Evolutionary conservation across 768 basidiomycete species (phyloP), one percentile per base, ranked within the genome.

Genomic region (Tephrocybe sp.): DNA sequence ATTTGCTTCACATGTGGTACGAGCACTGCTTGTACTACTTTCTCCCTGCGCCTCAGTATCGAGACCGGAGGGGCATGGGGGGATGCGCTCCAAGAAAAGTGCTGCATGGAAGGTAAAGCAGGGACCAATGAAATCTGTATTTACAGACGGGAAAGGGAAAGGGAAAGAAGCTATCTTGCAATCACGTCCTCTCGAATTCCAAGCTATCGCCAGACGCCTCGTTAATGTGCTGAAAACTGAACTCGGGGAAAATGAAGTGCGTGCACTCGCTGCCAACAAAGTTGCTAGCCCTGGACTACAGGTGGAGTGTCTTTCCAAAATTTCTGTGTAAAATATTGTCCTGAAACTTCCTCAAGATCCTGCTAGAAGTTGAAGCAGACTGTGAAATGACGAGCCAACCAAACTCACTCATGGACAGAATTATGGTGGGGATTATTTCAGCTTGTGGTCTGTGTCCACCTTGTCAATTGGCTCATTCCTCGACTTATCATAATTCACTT

Each of bases 1-100:
- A 25, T 95, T 93, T 59, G 93, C 88, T 29, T 94, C 95, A 0
- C 95, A 97, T 57, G 90, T 94, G 36, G 56, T 95, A 39, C 86
- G 94, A 30, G 82, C 86, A 19, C 67, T 97, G 2, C 77, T 97
- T 12, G 62, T 86, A 4, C 73, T 97, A 36, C 73, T 97, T n/a
- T 83, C 81, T 12, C 88, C 91, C 0, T 68, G 73, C 23, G 60
- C 80, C 2, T 73, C 77, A 3, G 54, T 70, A 12, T 67, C 68
- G 3, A 73, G 75, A 13, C 57, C 67, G 19, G 56, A 58, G 13
- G 56, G 67, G 12, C 68, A 69, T 46, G 70, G 72, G 9, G 63
- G 70, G 24, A 54, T 91, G 25, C 80, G 94, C n/a, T 93, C 91
- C 10, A 95, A 90, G 64, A 91, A 87, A 67, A 91, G 87, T 52